Percentiles rank a stretch among this genome's conserved stretches.
Conservation (phyloP, 495 filamentous ascomycete genomes). For the Collariella sp. region DNA sequence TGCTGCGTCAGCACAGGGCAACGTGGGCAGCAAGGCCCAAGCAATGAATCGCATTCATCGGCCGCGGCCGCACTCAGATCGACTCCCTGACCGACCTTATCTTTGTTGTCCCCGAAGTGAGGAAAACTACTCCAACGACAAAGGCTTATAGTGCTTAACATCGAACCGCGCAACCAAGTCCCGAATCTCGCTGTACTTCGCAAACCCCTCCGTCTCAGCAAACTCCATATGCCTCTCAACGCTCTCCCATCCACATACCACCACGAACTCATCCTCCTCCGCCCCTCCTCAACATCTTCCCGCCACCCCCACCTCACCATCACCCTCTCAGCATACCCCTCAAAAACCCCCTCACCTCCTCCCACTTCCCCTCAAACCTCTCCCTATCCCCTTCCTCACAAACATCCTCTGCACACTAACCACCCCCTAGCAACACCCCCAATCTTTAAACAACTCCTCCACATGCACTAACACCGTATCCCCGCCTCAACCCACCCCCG, state of each 20-base stretch:
- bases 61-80: constrained; percentile 9
- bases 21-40: constrained; percentile 9
- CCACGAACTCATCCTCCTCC: constrained; percentile 46
- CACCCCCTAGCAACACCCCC: constrained; percentile 30
- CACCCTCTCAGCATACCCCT: constrained; percentile 33
- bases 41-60: constrained; percentile 23
- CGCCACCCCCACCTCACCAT: constrained; percentile 40
- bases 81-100: not conserved
- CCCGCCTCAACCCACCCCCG: not conserved
- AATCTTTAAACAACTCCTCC: constrained; percentile 27
- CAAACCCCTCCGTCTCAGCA: constrained; percentile 28
- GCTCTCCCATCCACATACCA: constrained; percentile 44
- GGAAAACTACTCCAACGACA: constrained; percentile 9
- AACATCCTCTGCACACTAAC: constrained; percentile 39
- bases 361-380: constrained; percentile 34
- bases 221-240: constrained; percentile 41
- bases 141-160: constrained; percentile 37
- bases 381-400: constrained; percentile 33
- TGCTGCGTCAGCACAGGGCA: constrained; percentile 7
- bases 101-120: not conserved
- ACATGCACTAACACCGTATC: constrained; percentile 35
- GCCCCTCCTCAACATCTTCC: constrained; percentile 36
- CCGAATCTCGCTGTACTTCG: constrained; percentile 31
- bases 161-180: constrained; percentile 30
- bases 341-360: constrained; percentile 34